phyloP scores from a whole-genome alignment of 2,329 filamentous ascomycete species.

The Colletotrichum orbiculare region DNA sequence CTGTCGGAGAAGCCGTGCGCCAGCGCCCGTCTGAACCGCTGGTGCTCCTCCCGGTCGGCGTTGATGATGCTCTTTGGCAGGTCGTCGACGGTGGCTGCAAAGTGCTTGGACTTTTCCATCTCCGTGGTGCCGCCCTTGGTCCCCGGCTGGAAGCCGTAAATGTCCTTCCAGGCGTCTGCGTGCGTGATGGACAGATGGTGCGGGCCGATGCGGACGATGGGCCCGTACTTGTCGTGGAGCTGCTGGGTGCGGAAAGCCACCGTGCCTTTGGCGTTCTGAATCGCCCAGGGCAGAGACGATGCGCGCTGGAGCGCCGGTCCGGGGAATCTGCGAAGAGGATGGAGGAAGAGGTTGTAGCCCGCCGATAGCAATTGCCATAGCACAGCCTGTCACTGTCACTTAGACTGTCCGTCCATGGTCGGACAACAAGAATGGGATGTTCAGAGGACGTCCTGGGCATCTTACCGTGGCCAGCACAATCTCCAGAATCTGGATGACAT shows the following conservation, averaged over 20 bases:
- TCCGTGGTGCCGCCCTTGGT: conserved; percentile 5
- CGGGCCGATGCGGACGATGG: conserved; percentile 53
- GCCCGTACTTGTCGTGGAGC: conserved; percentile 42
- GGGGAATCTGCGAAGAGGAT: conserved; percentile 47
- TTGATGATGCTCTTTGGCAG: conserved; percentile 20
- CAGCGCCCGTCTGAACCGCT: conserved; percentile 40
- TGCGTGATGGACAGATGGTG: conserved; percentile 52
- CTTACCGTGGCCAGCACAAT: conserved; percentile 13
- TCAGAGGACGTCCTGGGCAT: background rate
- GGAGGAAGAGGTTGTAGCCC: conserved; percentile 47
- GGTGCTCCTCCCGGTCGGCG: conserved; percentile 37
- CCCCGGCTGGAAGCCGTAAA: conserved; percentile 45
- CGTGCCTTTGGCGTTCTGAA: conserved; percentile 17
- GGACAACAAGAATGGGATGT: background rate
- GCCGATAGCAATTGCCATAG: conserved; percentile 6
- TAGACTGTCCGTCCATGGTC: too few species aligned
- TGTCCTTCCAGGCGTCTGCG: conserved; percentile 51
- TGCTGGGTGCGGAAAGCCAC: conserved; percentile 18
- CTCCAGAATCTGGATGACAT: conserved; percentile 2
- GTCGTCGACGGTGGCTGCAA: background rate
- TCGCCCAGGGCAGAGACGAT: conserved; percentile 12
- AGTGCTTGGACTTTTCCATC: conserved; percentile 14
- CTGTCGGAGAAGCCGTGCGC: conserved; percentile 44
- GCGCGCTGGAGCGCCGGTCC: conserved; percentile 40
- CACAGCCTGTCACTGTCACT: conserved; percentile 6